These are phyloP conservation scores for Fomes fomentarius DNA, from an alignment of 1,284 basidiomycete genomes.

Conservation along the genomic window DNA sequence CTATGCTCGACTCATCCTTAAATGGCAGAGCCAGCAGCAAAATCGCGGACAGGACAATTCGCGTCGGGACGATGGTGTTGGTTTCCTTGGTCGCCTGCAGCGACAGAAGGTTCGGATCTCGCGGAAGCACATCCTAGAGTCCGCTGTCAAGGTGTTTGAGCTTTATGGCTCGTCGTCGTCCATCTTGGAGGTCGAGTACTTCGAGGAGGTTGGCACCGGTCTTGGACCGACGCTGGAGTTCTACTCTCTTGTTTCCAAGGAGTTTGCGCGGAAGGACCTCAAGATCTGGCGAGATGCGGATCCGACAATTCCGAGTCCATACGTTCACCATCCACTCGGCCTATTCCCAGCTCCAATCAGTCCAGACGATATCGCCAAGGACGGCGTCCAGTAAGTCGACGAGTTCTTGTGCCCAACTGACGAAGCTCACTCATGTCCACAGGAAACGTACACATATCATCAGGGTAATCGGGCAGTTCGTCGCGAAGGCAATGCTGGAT, in stretches of 20 bases:
- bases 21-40: conserved; percentile 83
- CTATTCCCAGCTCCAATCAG: conserved; percentile 89
- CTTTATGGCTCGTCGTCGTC: conserved; percentile 93
- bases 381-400: conserved; percentile 70
- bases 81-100: conserved; percentile 89
- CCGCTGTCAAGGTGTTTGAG: conserved; percentile 98
- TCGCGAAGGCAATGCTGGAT: conserved; percentile 98
- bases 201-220: conserved; percentile 98
- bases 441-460: conserved; percentile 85
- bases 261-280: conserved; percentile 87
- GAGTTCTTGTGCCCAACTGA: too few species aligned
- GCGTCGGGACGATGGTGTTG: conserved; percentile 87
- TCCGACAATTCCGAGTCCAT: conserved; percentile 57
- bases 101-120: conserved; percentile 98
- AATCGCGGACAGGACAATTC: conserved; percentile 72
- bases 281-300: conserved; percentile 93
- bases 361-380: conserved; percentile 63
- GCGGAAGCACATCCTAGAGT: conserved; percentile 91
- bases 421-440: not conserved
- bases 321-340: conserved; percentile 83
- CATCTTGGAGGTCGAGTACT: conserved; percentile 97
- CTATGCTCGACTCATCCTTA: conserved; percentile 90
- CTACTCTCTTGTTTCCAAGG: conserved; percentile 91
- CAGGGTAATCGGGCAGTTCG: conserved; percentile 92
- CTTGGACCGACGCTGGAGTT: conserved; percentile 98